Evolutionary conservation across 495 filamentous ascomycete genomes (phyloP), one percentile per base, ranked within the genome.

Genomic region (Xylaria acuta): DNA sequence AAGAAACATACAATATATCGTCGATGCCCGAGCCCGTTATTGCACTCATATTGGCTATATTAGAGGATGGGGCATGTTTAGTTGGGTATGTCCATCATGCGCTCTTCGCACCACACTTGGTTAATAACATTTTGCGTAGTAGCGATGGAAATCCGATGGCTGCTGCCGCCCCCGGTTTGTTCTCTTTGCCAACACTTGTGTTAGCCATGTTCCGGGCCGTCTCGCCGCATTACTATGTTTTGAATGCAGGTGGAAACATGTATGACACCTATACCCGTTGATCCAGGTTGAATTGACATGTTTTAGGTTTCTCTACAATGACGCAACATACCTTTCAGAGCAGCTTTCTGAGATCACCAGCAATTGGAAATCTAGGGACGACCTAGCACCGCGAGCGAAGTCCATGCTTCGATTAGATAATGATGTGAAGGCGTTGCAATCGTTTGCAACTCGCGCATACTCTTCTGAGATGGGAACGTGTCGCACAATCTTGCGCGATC

Each of bases 141-240:
- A 82, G 18, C 58, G 80, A 83, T 7, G 75, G 76, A 36, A 83
- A 82, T 67, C 86, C 84, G 3, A 81, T 97, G 54, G 86, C 92
- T 7, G 85, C 92, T 25, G 93, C 94, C 9, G 93, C 92, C 8
- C 79, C 89, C 30, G 92, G 90, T 4, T 86, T 99, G 9, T 91
- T 94, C 75, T 88, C 90, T 49, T 83, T 99, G 12, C 95, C 96
- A 34, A 93, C 93, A 1, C 88, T 97, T 40, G 87, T 95, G 25
- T 83, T 99, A 30, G 93, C 95, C 34, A 93, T 97, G 89, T 98
- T 95, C 82, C 92, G 97, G 62, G 94, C 96, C 16, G 90, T 93
- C 2, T 92, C 94, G 5, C 90, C 94, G 4, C 89, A 90, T 12
- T 93, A 93, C 78, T 99, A 99, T 80, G 80, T 86, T 0, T 74